Conservation (phyloP, 83 land plant genomes). For the Thuja plicata region DNA sequence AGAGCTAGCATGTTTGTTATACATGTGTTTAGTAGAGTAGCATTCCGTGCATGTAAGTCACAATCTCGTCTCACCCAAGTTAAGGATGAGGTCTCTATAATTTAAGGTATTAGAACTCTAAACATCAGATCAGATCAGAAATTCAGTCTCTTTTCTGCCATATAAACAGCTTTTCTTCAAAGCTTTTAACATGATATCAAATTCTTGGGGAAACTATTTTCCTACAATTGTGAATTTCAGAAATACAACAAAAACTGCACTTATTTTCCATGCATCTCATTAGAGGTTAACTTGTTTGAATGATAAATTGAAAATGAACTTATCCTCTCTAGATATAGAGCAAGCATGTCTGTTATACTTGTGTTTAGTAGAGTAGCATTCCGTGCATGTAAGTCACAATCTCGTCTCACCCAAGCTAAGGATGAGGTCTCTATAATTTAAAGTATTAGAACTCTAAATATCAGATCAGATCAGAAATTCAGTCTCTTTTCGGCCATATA, state of each 20-base stretch:
- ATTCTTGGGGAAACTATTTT: background rate
- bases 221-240: background rate
- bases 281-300: background rate
- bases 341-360: background rate
- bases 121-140: too few relatives aligned
- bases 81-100: too few relatives aligned
- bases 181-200: background rate
- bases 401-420: background rate
- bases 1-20: background rate
- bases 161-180: background rate
- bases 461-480: too few relatives aligned
- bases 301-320: background rate
- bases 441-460: too few relatives aligned
- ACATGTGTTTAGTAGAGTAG: background rate
- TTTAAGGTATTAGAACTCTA: too few relatives aligned
- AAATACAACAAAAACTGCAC: background rate
- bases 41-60: background rate
- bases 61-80: background rate
- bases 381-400: background rate
- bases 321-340: background rate
- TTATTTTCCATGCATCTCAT: background rate
- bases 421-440: too few relatives aligned
- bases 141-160: too few relatives aligned
- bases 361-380: background rate
- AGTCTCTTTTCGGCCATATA: too few relatives aligned